Evolutionary conservation across 2,329 filamentous ascomycete species (phyloP).

Genomic region (Aureobasidium subglaciale): DNA sequence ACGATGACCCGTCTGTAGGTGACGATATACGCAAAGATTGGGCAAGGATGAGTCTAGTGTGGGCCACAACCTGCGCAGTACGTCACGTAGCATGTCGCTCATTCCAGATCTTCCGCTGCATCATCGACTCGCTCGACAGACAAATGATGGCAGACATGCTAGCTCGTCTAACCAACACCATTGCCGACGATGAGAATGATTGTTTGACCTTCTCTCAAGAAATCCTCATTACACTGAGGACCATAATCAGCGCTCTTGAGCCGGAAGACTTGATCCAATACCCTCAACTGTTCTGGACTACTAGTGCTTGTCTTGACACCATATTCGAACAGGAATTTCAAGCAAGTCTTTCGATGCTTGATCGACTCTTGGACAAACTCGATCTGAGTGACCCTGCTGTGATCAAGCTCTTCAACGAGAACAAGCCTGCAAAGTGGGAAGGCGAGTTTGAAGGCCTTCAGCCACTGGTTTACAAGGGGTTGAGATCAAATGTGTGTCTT

Average conservation of each 20-base stretch:
- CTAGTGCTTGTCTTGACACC: conserved; percentile 89
- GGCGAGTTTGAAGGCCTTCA: conserved; percentile 82
- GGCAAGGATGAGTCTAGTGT: conserved; percentile 82
- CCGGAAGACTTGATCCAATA: conserved; percentile 76
- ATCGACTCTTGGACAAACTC: conserved; percentile 75
- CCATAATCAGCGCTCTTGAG: conserved; percentile 79
- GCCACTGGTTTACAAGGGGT: conserved; percentile 78
- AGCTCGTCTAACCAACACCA: conserved; percentile 87
- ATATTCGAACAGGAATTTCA: conserved; percentile 94
- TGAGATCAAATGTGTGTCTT: conserved; percentile 78
- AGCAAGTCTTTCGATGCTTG: conserved; percentile 85
- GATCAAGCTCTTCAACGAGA: conserved; percentile 65
- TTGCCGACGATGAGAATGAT: conserved; percentile 86
- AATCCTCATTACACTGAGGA: conserved; percentile 87
- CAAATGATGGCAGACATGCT: conserved; percentile 97
- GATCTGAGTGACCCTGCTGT: conserved; percentile 67
- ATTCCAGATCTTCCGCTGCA: conserved; percentile 94
- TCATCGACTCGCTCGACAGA: conserved; percentile 83
- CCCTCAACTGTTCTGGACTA: conserved; percentile 96
- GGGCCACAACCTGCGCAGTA: conserved; percentile 95
- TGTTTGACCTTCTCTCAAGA: conserved; percentile 98
- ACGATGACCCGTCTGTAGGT: conserved; percentile 42
- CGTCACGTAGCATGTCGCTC: conserved; percentile 91
- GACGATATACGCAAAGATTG: conserved; percentile 76
- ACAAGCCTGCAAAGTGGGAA: conserved; percentile 80